phyloP scores from a whole-genome alignment of 306 rosid genomes.

The Phaseolus lunatus region DNA sequence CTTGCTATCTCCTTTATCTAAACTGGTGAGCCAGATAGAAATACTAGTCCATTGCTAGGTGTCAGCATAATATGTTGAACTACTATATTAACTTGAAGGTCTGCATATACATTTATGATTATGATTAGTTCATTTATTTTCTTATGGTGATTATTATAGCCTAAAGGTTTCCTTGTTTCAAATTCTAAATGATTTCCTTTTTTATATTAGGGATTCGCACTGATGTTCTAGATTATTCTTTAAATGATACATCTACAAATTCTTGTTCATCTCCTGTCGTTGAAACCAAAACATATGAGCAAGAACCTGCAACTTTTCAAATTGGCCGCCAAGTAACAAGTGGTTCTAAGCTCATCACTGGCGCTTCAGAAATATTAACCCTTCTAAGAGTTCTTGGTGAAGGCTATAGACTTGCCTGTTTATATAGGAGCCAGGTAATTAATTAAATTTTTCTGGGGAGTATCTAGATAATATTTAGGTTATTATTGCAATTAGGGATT shows the following conservation, averaged over 20 bases:
- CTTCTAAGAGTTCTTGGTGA: constrained; percentile 90
- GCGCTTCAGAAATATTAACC: constrained; percentile 75
- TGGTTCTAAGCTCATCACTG: constrained; percentile 64
- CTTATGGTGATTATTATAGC: constrained; percentile 4
- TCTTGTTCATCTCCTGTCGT: constrained; percentile 61
- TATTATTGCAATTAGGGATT: constrained; percentile 9
- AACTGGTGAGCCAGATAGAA: constrained; percentile 38
- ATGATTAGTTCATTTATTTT: constrained; percentile 17
- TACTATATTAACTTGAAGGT: constrained; percentile 37
- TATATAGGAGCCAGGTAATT: constrained; percentile 86
- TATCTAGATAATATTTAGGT: constrained; percentile 28
- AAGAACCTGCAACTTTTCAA: constrained; percentile 59
- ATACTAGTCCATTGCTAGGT: constrained; percentile 1
- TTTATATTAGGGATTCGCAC: constrained; percentile 64
- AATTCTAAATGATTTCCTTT: constrained; percentile 31
- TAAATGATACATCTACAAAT: constrained; percentile 57
- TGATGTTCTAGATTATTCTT: constrained; percentile 69
- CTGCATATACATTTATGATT: constrained; percentile 12
- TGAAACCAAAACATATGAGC: constrained; percentile 71
- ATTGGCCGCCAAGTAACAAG: constrained; percentile 56
- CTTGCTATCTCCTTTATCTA: constrained; percentile 24
- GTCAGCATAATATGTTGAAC: constrained; percentile 32
- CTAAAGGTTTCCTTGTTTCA: constrained; percentile 21
- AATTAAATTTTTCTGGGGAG: constrained; percentile 29
- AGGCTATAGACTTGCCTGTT: constrained; percentile 90